Percentiles rank a stretch among this genome's conserved stretches.
Evolutionary conservation across 2,329 filamentous ascomycete genomes (phyloP).

Genomic region (Cladophialophora psammophila): DNA sequence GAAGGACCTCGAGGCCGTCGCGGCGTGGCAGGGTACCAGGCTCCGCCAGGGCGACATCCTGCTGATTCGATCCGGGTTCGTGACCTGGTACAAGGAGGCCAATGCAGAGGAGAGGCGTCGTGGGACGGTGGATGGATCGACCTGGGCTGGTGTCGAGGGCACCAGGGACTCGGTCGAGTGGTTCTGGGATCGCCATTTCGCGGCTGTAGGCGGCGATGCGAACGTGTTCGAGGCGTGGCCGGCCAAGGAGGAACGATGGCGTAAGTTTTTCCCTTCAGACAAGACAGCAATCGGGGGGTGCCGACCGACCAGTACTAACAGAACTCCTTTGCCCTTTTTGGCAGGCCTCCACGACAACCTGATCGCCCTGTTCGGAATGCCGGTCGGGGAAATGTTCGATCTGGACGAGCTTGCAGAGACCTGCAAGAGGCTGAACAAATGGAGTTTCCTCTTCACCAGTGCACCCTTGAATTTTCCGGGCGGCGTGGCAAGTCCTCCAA

Average conservation of each 20-base stretch:
- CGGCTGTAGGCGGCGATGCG: slow-evolving; percentile 69
- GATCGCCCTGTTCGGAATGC: slow-evolving; percentile 40
- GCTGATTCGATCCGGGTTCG: slow-evolving; percentile 69
- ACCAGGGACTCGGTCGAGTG: slow-evolving; percentile 66
- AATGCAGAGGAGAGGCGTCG: slow-evolving; percentile 44
- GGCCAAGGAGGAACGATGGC: slow-evolving; percentile 44
- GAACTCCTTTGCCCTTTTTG: slow-evolving; percentile 1
- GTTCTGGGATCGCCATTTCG: slow-evolving; percentile 73
- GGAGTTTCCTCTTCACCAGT: slow-evolving; percentile 53
- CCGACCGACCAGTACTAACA: slow-evolving; percentile 5
- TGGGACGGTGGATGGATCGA: slow-evolving; percentile 45
- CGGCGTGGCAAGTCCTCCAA: slow-evolving; percentile 49
- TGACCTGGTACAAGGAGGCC: slow-evolving; percentile 63
- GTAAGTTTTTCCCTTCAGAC: slow-evolving; percentile 16
- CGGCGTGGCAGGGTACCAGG: slow-evolving; percentile 60
- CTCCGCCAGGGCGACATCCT: slow-evolving; percentile 70
- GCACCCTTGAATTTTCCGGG: slow-evolving; percentile 52
- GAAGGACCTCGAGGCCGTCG: slow-evolving; percentile 67
- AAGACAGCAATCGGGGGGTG: too few relatives aligned
- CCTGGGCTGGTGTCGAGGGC: slow-evolving; percentile 60
- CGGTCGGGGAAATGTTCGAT: slow-evolving; percentile 45
- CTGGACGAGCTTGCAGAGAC: slow-evolving; percentile 47
- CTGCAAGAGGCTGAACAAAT: slow-evolving; percentile 47
- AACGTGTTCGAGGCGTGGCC: slow-evolving; percentile 71
- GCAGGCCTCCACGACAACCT: slow-evolving; percentile 38